phyloP scores from a whole-genome alignment of 116 monocot genomes.

The Iris pallida region DNA sequence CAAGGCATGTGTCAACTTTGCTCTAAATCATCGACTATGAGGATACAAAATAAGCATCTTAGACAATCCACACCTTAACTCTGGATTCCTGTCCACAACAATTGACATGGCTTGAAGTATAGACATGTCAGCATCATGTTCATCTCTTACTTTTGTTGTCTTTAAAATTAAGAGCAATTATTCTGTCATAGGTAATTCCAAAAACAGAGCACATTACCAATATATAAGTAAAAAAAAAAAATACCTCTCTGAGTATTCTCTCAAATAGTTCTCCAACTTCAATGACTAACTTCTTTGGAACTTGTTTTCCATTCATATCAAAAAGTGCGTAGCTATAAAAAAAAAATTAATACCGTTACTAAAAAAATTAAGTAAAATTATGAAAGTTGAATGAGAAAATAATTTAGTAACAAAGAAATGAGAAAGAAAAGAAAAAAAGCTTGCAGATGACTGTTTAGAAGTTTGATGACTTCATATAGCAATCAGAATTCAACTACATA shows the following conservation, averaged over 20 bases:
- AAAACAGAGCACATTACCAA: not conserved
- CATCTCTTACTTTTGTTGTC: slow-evolving; percentile 35
- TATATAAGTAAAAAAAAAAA: not conserved
- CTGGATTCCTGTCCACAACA: slow-evolving; percentile 36
- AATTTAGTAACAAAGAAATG: too few relatives aligned
- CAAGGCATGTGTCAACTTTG: too few relatives aligned
- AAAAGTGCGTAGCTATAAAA: slow-evolving; percentile 77
- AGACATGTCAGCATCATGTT: slow-evolving; percentile 33
- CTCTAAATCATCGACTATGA: too few relatives aligned
- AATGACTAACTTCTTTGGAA: slow-evolving; percentile 73
- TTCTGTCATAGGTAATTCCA: too few relatives aligned
- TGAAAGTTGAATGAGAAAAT: too few relatives aligned
- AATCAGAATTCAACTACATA: too few relatives aligned
- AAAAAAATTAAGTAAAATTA: not conserved
- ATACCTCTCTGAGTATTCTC: slow-evolving; percentile 69
- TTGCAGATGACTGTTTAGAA: too few relatives aligned
- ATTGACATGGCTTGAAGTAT: slow-evolving; percentile 36
- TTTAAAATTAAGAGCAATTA: slow-evolving; percentile 2
- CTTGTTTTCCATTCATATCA: slow-evolving; percentile 73
- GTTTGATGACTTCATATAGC: too few relatives aligned
- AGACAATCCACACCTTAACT: slow-evolving; percentile 13
- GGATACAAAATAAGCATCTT: not conserved
- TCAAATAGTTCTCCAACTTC: slow-evolving; percentile 72
- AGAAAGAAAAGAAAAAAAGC: too few relatives aligned
- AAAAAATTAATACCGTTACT: not conserved